Conservation (phyloP, 768 basidiomycete genomes). For the Leucocoprinus sp. region DNA sequence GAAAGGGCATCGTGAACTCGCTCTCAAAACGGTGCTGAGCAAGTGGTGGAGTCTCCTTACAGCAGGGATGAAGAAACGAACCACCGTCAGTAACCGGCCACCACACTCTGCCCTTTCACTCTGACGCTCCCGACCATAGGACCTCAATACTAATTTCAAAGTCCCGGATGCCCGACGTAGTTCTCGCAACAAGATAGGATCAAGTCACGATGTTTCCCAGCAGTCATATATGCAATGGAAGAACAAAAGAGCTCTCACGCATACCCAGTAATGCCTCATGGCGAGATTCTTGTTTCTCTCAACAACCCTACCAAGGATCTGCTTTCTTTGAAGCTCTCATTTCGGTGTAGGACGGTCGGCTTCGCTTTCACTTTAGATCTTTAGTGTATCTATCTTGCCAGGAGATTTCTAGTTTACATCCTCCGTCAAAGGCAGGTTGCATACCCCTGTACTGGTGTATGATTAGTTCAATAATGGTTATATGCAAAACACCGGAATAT, state of each 20-base stretch:
- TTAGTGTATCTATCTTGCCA: conserved; percentile 7
- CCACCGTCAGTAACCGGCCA: conserved; percentile 43
- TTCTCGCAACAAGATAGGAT: conserved; percentile 52
- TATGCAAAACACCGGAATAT: neutral
- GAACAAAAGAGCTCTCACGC: conserved; percentile 61
- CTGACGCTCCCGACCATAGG: conserved; percentile 32
- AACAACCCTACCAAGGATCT: neutral
- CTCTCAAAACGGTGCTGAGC: conserved; percentile 64
- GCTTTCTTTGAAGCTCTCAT: neutral
- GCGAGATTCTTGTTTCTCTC: conserved; percentile 2
- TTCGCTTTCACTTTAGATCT: conserved; percentile 1
- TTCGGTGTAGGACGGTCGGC: neutral
- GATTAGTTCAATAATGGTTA: conserved; percentile 9
- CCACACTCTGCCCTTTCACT: neutral
- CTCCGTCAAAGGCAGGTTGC: conserved; percentile 4
- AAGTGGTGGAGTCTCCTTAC: conserved; percentile 84
- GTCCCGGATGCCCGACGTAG: conserved; percentile 78
- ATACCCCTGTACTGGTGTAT: conserved; percentile 11
- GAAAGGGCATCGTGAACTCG: conserved; percentile 84
- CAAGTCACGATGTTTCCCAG: conserved; percentile 55
- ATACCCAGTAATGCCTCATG: conserved; percentile 20
- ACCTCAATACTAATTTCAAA: conserved; percentile 59
- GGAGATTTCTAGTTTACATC: conserved; percentile 6
- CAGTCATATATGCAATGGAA: conserved; percentile 88
- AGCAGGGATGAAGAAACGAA: conserved; percentile 69